These are phyloP conservation scores for Pseudopyrenochaeta lycopersici DNA, from an alignment of 2,329 filamentous ascomycete species.

Conservation along the genomic window DNA sequence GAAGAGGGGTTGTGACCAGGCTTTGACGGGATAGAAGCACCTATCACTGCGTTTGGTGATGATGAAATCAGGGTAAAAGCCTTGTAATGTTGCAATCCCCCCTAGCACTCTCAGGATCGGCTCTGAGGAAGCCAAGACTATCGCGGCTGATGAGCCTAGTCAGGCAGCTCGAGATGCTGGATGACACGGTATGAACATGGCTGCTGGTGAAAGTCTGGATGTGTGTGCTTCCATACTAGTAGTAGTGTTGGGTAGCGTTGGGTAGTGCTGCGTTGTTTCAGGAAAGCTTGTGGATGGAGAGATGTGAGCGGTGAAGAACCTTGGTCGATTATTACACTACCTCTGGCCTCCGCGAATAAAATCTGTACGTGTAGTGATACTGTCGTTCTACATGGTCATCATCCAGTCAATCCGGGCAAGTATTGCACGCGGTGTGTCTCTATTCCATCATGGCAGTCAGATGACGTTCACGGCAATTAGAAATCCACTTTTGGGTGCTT, in stretches of 20 bases:
- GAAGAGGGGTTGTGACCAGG: constrained; percentile 22
- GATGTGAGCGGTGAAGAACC: constrained; percentile 18
- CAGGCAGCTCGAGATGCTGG: constrained; percentile 31
- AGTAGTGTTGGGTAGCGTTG: constrained; percentile 15
- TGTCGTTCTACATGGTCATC: neutral
- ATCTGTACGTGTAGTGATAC: neutral
- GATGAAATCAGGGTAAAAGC: constrained; percentile 23
- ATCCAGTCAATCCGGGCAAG: neutral
- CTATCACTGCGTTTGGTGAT: constrained; percentile 22
- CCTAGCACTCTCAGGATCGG: constrained; percentile 13
- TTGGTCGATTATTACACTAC: constrained; percentile 10
- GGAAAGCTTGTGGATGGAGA: neutral
- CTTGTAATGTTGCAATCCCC: constrained; percentile 29
- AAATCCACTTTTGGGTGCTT: no score
- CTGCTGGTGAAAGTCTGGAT: constrained; percentile 30
- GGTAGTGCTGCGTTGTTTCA: constrained; percentile 13
- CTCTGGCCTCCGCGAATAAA: constrained; percentile 8
- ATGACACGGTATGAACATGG: constrained; percentile 26
- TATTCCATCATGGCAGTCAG: neutral
- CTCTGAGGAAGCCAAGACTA: constrained; percentile 11
- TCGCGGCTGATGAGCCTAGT: constrained; percentile 36
- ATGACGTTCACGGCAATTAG: no score
- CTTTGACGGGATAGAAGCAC: neutral
- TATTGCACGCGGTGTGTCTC: neutral
- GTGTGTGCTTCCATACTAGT: constrained; percentile 17